Base-by-base conservation (phyloP, 2,329 filamentous ascomycete species). In the Xylariaceae sp. region DNA sequence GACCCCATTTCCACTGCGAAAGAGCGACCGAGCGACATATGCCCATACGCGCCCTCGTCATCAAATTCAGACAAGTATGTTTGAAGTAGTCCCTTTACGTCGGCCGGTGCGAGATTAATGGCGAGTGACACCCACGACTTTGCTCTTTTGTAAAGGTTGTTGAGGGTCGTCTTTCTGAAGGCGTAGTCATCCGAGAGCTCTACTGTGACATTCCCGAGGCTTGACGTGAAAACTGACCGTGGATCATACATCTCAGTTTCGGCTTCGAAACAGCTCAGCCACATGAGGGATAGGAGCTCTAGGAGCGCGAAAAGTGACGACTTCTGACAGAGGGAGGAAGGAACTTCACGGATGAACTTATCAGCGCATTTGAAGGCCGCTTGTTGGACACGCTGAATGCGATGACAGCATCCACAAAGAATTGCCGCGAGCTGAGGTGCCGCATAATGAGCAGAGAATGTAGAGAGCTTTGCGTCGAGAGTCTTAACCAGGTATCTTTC, bases 11-110 rank as follows among this genome's bases (percentile, higher is more conserved):
- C 92, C 23, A 96, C 76, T 11, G 94, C 94, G 71, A 99, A 96
- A 1, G 94, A 97, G 54, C 95, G 83, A 9, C 94, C 95, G 13
- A 99, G 80, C 1, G 92, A 93, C 57, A 97, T 86, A 70, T 97
- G 92, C 0, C 92, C 94, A 67, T 96, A 96, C 1, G 87, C 86
- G 43, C 89, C 90, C 60, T 96, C 91, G 61, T 97, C 92, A 57
- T 95, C 89, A 63, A 92, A 96, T 63, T 96, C 92, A 0, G 95
- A 97, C 13, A 99, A 80, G 69, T 99, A 97, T 0, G 94, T 97
- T 74, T 96, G 94, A 36, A 99, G 79, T 16, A 99, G 79, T 0
- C 95, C 94, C 73, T 99, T 99, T 55, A 97, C 86, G 71, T 99
- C 93, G 20, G 96, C 78, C 5, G 94, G 93, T 2, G 95, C 92